These are phyloP conservation scores for Carex scoparia DNA, from an alignment of 176 grass and related monocot species.

Conservation along the genomic window DNA sequence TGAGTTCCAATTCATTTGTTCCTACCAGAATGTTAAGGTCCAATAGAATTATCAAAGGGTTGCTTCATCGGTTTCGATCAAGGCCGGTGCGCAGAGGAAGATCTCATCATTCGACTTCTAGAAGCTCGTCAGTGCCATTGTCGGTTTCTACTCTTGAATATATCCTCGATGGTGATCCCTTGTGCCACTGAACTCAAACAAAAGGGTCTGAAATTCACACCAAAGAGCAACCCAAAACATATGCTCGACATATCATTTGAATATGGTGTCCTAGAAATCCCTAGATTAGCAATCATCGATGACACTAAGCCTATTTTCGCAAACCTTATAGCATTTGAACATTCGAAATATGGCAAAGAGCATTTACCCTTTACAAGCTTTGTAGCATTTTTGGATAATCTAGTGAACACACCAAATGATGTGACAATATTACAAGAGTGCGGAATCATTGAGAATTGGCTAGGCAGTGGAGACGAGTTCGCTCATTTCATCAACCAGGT, in stretches of 20 bases:
- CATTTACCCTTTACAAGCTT: background rate
- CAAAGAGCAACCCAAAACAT: background rate
- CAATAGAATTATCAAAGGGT: background rate
- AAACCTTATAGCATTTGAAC: conserved; percentile 8
- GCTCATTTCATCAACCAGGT: background rate
- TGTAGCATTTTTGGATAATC: background rate
- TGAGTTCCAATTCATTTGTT: background rate
- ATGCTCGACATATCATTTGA: conserved; percentile 4
- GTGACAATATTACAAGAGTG: background rate
- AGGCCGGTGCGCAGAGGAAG: background rate
- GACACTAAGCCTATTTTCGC: background rate
- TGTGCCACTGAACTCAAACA: background rate
- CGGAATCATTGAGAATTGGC: background rate
- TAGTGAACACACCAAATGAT: conserved; percentile 5
- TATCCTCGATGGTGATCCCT: background rate
- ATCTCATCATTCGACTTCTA: background rate
- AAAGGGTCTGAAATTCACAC: background rate
- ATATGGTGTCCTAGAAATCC: conserved; percentile 8
- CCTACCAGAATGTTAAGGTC: background rate
- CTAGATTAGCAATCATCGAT: background rate
- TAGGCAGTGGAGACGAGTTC: background rate
- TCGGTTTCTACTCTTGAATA: background rate
- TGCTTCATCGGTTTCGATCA: background rate
- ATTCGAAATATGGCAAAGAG: background rate
- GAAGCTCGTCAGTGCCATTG: background rate